Evolutionary conservation across 2,329 filamentous ascomycete species (phyloP), one percentile per base, ranked within the genome.

Genomic region (Phialophora verrucosa): DNA sequence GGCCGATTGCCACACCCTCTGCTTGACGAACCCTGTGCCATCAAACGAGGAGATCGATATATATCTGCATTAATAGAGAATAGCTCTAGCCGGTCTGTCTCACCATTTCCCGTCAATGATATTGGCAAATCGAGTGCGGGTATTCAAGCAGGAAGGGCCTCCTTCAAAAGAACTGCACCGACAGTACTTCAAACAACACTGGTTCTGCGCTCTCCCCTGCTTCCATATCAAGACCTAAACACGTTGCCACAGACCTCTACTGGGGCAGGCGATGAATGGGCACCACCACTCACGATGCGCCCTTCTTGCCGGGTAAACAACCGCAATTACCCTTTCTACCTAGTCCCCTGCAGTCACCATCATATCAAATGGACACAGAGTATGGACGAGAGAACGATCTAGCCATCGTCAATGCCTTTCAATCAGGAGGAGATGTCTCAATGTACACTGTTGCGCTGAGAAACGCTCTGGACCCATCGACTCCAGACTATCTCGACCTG

Each of bases 11-110:
- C 35, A 38, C 35, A 12, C 11, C 11, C 35, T 4, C 14, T 17
- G 11, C 35, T 38, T 38, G 35, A 38, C 35, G 11, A 3, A 17
- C 35, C 11, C 14, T 3, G 35, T 17, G 14, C 6, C 35, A 38
- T 17, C 11, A 38, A 38, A 12, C 14, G 11, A 38, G 11, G 11
- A 17, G 12, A 14, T 12, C 14, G 11, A 17, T 12, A 38, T 38
- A 17, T 4, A 12, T 42, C 44, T 17, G 20, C 57, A 17, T n/a
- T 11, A n/a, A n/a, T n/a, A 44, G 11, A 35, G 14, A 25, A 29
- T 56, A 63, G 51, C 38, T 49, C 35, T 57, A 50, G 56, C 60
- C 55, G 51, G 38, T 63, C 14, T 63, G 60, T 56, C 35, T 61
- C 47, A 61, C 29, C n/a, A n/a, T 32, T 32, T 32, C 12, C 25